Base-by-base conservation (phyloP, 192 early-diverging fungal genomes). In the Coemansia sp. region DNA sequence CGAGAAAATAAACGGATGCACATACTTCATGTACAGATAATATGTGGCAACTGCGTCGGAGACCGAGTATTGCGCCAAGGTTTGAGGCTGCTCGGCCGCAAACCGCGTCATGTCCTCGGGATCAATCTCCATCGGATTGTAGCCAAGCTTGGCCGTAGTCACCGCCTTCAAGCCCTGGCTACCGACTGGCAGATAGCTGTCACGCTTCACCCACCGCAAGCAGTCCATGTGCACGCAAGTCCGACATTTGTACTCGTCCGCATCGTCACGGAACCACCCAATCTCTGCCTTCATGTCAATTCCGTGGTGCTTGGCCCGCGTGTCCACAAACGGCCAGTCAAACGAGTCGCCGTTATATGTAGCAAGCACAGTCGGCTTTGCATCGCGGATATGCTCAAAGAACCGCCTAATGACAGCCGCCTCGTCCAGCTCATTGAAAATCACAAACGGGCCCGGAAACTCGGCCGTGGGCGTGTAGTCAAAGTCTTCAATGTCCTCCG, bases 291-390 rank as follows among this genome's bases (percentile, higher is more conserved):
- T 80, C 87, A 98, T 88, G 41, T 90, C 84, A 31, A 97, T 83
- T 13, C 91, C 91, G 72, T 95, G 82, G 25, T 80, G 68, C 19
- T 67, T 70, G 10, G 97, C 87, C 37, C 97, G 66, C 18, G 87
- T 80, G 37, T 97, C 94, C 8, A 99, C 79, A 76, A 95, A 99
- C 0, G 94, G 94, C 93, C 92, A 97, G 83, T 99, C 97, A 79
- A 99, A 99, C 65, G 83, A 91, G 59, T 99, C 97, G 56, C 97
- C 97, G 86, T 99, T 99, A 65, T 99, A 99, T 4, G 97, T 95
- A 2, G 89, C 93, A 72, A 93, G 75, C 11, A 99, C 86, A 0
- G 86, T 90, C 0, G 97, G 97, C 48, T 84, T 81, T 14, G 82
- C 82, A 8, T 87, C 80, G 29, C 85, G 79, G 29, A 99, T 86